Percentiles rank a stretch among this genome's conserved stretches.
phyloP scores from a whole-genome alignment of 805 yeast genomes.

The Blastobotrys terrestris region DNA sequence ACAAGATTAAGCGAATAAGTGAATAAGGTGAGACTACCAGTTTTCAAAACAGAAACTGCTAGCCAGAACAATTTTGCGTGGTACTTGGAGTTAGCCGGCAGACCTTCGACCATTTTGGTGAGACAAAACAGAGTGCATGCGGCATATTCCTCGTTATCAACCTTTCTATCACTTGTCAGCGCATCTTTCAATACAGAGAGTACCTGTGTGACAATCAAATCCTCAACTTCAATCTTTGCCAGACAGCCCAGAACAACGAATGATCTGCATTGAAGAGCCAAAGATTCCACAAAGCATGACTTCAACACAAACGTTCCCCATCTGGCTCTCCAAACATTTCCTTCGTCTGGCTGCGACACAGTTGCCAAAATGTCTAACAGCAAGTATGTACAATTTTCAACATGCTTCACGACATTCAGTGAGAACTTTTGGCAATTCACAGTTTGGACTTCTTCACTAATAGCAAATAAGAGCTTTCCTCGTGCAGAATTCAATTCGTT shows the following conservation, averaged over 20 bases:
- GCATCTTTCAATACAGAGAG: slow-evolving; percentile 16
- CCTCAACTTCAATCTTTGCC: slow-evolving; percentile 56
- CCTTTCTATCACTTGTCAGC: slow-evolving; percentile 20
- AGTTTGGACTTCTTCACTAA: slow-evolving; percentile 18
- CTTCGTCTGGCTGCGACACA: slow-evolving; percentile 18
- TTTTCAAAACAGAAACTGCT: slow-evolving; percentile 17
- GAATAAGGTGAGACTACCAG: slow-evolving; percentile 15
- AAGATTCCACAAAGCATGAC: slow-evolving; percentile 41
- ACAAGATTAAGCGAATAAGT: slow-evolving; percentile 18
- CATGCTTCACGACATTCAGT: slow-evolving; percentile 17
- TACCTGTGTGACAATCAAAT: slow-evolving; percentile 40
- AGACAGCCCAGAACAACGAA: slow-evolving; percentile 64
- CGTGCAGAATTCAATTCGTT: slow-evolving; percentile 18
- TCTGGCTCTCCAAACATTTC: slow-evolving; percentile 22
- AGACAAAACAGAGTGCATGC: slow-evolving; percentile 41
- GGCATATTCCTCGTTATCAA: slow-evolving; percentile 31
- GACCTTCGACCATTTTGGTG: slow-evolving; percentile 44
- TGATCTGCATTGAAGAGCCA: slow-evolving; percentile 34
- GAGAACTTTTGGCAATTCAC: slow-evolving; percentile 16
- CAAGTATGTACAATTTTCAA: slow-evolving; percentile 19
- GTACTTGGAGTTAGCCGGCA: slow-evolving; percentile 40
- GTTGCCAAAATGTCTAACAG: slow-evolving; percentile 19
- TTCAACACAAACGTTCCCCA: slow-evolving; percentile 20
- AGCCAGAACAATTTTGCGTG: slow-evolving; percentile 48
- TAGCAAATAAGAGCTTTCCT: slow-evolving; percentile 22